Conservation (phyloP, 2,329 filamentous ascomycete species). For the Penicillium sp. region DNA sequence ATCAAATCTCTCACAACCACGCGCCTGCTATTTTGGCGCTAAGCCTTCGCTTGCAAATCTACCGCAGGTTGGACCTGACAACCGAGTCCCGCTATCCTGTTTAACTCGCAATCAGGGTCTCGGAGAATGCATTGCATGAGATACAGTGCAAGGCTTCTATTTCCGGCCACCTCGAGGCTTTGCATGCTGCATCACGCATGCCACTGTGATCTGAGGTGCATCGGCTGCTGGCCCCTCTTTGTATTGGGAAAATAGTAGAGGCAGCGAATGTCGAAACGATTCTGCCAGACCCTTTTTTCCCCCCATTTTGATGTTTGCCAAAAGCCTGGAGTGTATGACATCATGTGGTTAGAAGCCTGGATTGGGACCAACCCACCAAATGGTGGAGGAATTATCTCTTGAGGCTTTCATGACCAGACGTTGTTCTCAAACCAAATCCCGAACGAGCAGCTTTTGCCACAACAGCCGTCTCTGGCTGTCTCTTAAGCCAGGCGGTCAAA, state of each 20-base stretch:
- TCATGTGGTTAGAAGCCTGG: neutral
- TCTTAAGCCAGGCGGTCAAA: neutral
- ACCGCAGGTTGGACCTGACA: neutral
- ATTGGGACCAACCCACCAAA: neutral
- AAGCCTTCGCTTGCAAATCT: neutral
- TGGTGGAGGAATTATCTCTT: neutral
- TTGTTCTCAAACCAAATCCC: neutral
- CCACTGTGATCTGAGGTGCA: neutral
- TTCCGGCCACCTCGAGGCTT: neutral
- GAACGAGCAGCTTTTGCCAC: neutral
- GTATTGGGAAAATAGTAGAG: neutral
- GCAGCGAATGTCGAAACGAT: neutral
- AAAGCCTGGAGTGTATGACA: neutral
- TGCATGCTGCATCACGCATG: neutral
- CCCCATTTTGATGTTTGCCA: neutral
- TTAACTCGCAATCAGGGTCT: neutral
- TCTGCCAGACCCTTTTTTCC: neutral
- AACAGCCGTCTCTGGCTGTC: neutral
- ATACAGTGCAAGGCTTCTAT: neutral
- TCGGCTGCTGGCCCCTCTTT: neutral
- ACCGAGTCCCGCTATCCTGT: neutral
- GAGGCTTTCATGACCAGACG: neutral
- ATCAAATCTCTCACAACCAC: neutral
- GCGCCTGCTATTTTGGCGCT: neutral
- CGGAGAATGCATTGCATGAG: neutral